phyloP scores from a whole-genome alignment of 768 basidiomycete genomes.

The Tylopilus cervinicoccineus region DNA sequence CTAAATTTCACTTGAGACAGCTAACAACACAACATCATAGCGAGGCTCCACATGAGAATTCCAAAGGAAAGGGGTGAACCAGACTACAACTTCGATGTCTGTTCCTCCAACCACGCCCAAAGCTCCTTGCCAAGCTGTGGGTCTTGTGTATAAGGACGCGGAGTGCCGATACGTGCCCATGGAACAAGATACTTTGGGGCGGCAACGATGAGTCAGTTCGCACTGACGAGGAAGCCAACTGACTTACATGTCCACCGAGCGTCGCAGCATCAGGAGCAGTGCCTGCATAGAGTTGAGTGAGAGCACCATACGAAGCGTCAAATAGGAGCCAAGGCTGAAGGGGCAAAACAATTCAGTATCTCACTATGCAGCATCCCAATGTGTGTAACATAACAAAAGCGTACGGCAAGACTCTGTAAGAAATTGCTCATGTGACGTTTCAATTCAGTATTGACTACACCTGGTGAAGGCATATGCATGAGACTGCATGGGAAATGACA shows the following conservation, averaged over 20 bases:
- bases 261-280: slow-evolving; percentile 3
- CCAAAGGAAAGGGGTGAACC: no score
- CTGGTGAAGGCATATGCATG: neutral
- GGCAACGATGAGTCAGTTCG: no score
- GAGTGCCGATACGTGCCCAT: slow-evolving; percentile 2
- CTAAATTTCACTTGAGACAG: no score
- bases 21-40: no score
- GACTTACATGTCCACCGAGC: slow-evolving; percentile 8
- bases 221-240: no score
- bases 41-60: no score
- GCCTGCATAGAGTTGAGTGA: slow-evolving; percentile 12
- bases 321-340: neutral
- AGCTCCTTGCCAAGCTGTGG: slow-evolving; percentile 9
- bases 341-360: no score
- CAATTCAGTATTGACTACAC: slow-evolving; percentile 1
- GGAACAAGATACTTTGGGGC: slow-evolving; percentile 4
- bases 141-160: slow-evolving; percentile 3
- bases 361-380: no score
- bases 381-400: neutral
- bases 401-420: neutral
- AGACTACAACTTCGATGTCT: neutral
- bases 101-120: slow-evolving; percentile 12
- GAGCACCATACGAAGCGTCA: slow-evolving; percentile 2
- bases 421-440: neutral
- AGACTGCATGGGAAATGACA: neutral